phyloP scores from a whole-genome alignment of 768 basidiomycete species.

The Suillus placidus region DNA sequence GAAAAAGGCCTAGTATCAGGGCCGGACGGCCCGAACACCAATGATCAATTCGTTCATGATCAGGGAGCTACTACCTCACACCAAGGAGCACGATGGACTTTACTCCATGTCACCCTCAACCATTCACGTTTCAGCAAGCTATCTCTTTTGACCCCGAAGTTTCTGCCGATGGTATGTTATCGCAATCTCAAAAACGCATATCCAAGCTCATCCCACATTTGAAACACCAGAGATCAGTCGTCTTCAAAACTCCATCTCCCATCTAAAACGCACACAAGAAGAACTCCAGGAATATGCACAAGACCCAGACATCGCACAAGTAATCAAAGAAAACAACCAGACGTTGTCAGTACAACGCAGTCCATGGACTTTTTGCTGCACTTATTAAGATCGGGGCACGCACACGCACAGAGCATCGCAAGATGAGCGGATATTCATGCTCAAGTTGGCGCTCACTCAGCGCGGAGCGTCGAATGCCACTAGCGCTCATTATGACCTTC shows the following conservation, averaged over 20 bases:
- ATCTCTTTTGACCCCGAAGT: conserved; percentile 62
- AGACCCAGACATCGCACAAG: conserved; percentile 62
- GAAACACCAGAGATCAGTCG: conserved; percentile 68
- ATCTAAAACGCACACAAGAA: conserved; percentile 63
- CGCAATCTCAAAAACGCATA: conserved; percentile 3
- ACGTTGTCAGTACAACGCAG: conserved; percentile 52
- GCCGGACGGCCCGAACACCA: too few species aligned
- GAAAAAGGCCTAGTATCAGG: too few species aligned
- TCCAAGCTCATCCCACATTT: conserved; percentile 3
- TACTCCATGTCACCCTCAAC: too few species aligned
- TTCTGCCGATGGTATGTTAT: conserved; percentile 66
- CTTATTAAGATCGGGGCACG: conserved; percentile 10
- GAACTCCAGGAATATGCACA: conserved; percentile 50
- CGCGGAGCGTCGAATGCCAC: conserved; percentile 44
- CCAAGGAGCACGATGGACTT: too few species aligned
- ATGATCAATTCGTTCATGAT: too few species aligned
- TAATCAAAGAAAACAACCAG: conserved; percentile 68
- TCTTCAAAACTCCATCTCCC: conserved; percentile 69
- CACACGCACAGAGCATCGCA: conserved; percentile 64
- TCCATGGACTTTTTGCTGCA: conserved; percentile 12
- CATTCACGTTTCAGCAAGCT: conserved; percentile 50
- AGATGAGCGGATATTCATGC: conserved; percentile 71
- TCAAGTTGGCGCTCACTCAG: conserved; percentile 63
- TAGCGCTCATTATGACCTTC: conserved; percentile 2
- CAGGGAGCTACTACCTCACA: too few species aligned